Evolutionary conservation across 2,329 filamentous ascomycete genomes (phyloP).

Genomic region (Hirsutella minnesotensis): DNA sequence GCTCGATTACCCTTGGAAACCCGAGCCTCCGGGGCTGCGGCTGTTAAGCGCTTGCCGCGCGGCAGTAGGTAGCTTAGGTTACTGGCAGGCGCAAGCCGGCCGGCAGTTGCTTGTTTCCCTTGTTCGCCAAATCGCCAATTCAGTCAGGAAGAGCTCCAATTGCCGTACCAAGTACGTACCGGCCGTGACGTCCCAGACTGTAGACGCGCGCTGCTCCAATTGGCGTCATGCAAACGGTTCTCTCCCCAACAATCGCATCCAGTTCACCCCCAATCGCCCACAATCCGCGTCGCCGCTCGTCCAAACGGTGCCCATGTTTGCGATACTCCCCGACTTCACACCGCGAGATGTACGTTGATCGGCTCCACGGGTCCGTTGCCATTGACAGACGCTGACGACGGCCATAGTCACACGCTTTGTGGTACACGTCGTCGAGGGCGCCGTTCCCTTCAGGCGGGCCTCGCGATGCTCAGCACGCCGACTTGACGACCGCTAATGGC

Average conservation of each 20-base stretch:
- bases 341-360: conserved; percentile 54
- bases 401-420: conserved; percentile 57
- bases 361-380: neutral
- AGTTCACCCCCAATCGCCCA: neutral
- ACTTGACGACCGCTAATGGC: conserved; percentile 4
- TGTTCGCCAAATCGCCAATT: no score
- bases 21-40: no score
- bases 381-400: neutral
- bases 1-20: no score
- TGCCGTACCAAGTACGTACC: no score
- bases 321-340: conserved; percentile 52
- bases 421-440: conserved; percentile 56
- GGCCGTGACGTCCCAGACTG: no score
- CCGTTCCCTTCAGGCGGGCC: conserved; percentile 25
- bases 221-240: no score
- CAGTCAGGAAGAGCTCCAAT: no score
- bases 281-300: neutral
- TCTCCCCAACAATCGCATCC: neutral
- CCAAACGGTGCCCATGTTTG: conserved; percentile 36
- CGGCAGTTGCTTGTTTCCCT: no score
- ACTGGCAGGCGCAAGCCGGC: no score
- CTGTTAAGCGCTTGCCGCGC: no score
- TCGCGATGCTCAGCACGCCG: conserved; percentile 19
- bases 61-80: no score
- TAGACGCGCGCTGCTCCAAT: no score